Base-by-base conservation (phyloP, 2,329 filamentous ascomycete genomes). In the Xylaria sp. region DNA sequence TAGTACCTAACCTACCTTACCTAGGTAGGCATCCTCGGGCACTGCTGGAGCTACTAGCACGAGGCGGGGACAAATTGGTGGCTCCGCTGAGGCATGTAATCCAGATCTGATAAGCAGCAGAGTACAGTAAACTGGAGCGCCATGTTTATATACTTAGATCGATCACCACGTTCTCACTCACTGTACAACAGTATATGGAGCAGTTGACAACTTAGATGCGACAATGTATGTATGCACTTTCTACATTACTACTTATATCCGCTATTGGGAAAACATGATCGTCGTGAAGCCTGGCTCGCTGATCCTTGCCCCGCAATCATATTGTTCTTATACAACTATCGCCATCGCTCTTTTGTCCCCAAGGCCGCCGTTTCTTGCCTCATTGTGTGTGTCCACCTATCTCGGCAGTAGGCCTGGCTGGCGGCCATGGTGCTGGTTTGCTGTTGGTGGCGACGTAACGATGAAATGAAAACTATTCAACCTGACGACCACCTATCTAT, bases 231-330 rank as follows among this genome's bases (percentile, higher is more conserved):
- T 54, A 65, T 67, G 56, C 65, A 48, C 62, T 61, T 59, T 69
- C 64, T 69, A 71, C 66, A 71, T 70, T 71, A 73, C 58, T 71
- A 62, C 56, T 65, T 66, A 63, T 71, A 67, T 68, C 60, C 66
- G 65, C 66, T 71, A 67, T 66, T 67, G 68, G 58, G 66, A 69
- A 69, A 70, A 67, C 68, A 68, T 72, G 58, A 65, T 63, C 43
- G 54, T 71, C 70, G 57, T 69, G 49, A 72, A 68, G 60, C 64
- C 69, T 58, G 47, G 66, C 63, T 67, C 60, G 59, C 65, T 62
- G 67, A 62, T 64, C 63, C 62, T 66, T 66, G 63, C 62, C 65
- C 58, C 55, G 44, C 52, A 60, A 60, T 63, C 64, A 55, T 59
- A 65, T 64, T 68, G 68, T 63, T 68, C 66, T 70, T 72, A 70